These are phyloP conservation scores for Gardenia jasminoides DNA, from an alignment of 257 asterid species.

Conservation along the genomic window DNA sequence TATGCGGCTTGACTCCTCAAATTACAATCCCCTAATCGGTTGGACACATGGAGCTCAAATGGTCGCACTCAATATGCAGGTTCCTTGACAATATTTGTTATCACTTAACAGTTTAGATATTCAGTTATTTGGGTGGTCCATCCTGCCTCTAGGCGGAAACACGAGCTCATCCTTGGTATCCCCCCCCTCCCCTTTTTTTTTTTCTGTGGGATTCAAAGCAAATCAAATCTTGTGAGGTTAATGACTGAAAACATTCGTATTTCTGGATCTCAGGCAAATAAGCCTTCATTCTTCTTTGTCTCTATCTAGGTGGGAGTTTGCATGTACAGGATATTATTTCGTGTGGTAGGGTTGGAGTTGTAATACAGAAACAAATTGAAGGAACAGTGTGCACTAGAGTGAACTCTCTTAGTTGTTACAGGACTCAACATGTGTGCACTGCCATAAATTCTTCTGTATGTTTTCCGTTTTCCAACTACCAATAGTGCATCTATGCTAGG, in stretches of 20 bases:
- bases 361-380: neutral
- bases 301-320: neutral
- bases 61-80: constrained; percentile 98
- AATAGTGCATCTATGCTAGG: constrained; percentile 30
- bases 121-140: neutral
- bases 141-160: neutral
- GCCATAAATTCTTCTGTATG: neutral
- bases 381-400: neutral
- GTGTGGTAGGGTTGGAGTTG: neutral
- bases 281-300: neutral
- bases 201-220: no score
- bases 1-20: constrained; percentile 73
- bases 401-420: neutral
- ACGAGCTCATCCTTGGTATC: neutral
- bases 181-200: no score
- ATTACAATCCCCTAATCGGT: constrained; percentile 75
- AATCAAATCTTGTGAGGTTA: neutral
- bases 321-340: neutral
- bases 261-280: neutral
- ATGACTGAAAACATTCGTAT: neutral
- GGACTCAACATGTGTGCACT: neutral
- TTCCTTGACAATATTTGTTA: constrained; percentile 10
- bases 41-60: constrained; percentile 97
- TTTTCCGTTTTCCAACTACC: neutral
- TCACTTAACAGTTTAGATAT: neutral